phyloP scores from a whole-genome alignment of 345 rosid genomes.

The Hibiscus syriacus region DNA sequence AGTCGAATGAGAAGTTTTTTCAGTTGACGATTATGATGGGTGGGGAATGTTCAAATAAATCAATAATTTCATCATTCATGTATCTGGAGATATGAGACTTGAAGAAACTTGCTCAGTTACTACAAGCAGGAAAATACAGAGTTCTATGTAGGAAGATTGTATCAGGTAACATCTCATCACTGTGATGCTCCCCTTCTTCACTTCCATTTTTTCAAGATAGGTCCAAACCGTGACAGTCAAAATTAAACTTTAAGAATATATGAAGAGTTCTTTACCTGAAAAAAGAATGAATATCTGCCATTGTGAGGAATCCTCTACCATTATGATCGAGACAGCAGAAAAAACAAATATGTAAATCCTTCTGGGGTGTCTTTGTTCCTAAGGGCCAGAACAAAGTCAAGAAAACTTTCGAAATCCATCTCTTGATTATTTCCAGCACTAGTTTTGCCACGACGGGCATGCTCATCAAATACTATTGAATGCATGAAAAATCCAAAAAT shows the following conservation, averaged over 20 bases:
- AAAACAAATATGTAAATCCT: constrained; percentile 85
- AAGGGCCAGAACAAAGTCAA: constrained; percentile 87
- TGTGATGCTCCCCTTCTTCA: constrained; percentile 82
- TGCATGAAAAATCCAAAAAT: constrained; percentile 12
- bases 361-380: constrained; percentile 96
- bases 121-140: constrained; percentile 81
- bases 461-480: no score
- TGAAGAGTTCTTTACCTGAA: constrained; percentile 53
- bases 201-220: constrained; percentile 43
- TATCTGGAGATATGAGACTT: constrained; percentile 62
- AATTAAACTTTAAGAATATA: background rate
- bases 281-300: constrained; percentile 93
- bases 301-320: constrained; percentile 87
- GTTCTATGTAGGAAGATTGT: no score
- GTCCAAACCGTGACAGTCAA: background rate
- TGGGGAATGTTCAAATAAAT: background rate
- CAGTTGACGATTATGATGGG: constrained; percentile 2
- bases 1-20: background rate
- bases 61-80: constrained; percentile 17
- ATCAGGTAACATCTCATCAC: constrained; percentile 81
- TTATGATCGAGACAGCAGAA: constrained; percentile 82
- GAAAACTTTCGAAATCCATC: no score
- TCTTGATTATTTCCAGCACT: constrained; percentile 64
- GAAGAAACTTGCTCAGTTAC: constrained; percentile 46
- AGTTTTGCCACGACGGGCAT: constrained; percentile 69